Base-by-base conservation (phyloP, 768 basidiomycete species). In the Leccinum variicolor region DNA sequence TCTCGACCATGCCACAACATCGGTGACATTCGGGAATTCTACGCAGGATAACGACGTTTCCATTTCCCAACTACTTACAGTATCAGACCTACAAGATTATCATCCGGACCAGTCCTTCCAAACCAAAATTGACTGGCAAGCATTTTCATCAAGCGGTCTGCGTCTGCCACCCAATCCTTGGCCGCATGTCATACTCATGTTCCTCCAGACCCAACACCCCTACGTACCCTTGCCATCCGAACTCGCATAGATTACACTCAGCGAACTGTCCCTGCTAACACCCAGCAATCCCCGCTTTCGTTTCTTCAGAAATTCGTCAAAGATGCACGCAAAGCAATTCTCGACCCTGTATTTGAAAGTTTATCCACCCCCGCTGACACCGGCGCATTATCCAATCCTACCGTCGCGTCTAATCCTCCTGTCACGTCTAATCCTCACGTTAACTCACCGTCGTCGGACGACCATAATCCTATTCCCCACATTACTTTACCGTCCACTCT, bases 251-350 rank as follows among this genome's bases (percentile, higher is more conserved):
- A 76, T 9, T 71, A 79, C 28, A 69, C 70, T 0, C 71, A 76
- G 43, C 76, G 75, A 56, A 69, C 66, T 26, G 71, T 68, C 29
- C 81, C 81, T 1, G 73, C 73, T 49, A 56, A 64, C 11, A 73
- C 64, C 19, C 82, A 82, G 55, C 75, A 68, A 15, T 75, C 79
- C 0, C 73, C 74, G 1, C 77, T 81, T 26, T 85, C 84, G 21
- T 70, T 79, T 34, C 80, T 86, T 3, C 86, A 87, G 67, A 71
- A 73, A 52, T 74, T 86, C 63, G 84, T 89, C 55, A 80, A 79
- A 65, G 70, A 75, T 19, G 80, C 83, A 0, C 76, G 81, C 41
- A 72, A 71, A 28, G 69, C 74, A 14, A 80, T 88, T 14, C 63
- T 90, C 45, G 78, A 79, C 59, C 78, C 79, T 23, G 70, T 81